Evolutionary conservation across 441 rosid species (phyloP), one percentile per base, ranked within the genome.

Genomic region (Hura crepitans): DNA sequence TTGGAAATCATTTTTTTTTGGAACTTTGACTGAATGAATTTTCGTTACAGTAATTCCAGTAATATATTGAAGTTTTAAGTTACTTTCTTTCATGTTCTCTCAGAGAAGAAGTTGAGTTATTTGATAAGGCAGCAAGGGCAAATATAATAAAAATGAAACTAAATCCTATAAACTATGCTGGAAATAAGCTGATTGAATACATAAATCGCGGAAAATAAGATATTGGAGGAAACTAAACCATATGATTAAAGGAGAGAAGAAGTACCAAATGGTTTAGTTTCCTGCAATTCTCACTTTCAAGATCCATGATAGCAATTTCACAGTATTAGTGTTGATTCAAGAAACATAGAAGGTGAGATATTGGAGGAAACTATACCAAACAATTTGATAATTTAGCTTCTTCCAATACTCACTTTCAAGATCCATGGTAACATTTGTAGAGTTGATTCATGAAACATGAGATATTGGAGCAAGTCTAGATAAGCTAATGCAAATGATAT

Each of bases 151-250:
- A n/a, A n/a, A 37, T 37, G 42, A 37, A 37, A 37, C 0, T 37
- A 37, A 37, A 37, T 37, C 42, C 5, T 37, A 10, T n/a, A n/a
- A n/a, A n/a, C n/a, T n/a, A n/a, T n/a, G n/a, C n/a, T 3, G 10
- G 57, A 30, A 6, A 59, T n/a, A 31, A 17, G 8, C 23, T 42
- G n/a, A n/a, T n/a, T n/a, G n/a, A n/a, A n/a, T n/a, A n/a, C 64
- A 69, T 28, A 47, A 30, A 31, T 45, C 72, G 31, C 6, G 57
- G 45, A 58, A 58, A 22, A 2, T 20, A 45, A 69, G 72, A 45
- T 57, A 69, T 69, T 69, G 65, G 65, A 69, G 46, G 71, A 56
- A 42, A 68, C 56, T 30, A 57, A 57, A 69, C 18, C 28, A 25
- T 45, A 10, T 25, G 71, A 46, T 10, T 67, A 8, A 9, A 2